Evolutionary conservation across 176 grass and related monocot species (phyloP), one percentile per base, ranked within the genome.

Genomic region (Triticum turgidum): DNA sequence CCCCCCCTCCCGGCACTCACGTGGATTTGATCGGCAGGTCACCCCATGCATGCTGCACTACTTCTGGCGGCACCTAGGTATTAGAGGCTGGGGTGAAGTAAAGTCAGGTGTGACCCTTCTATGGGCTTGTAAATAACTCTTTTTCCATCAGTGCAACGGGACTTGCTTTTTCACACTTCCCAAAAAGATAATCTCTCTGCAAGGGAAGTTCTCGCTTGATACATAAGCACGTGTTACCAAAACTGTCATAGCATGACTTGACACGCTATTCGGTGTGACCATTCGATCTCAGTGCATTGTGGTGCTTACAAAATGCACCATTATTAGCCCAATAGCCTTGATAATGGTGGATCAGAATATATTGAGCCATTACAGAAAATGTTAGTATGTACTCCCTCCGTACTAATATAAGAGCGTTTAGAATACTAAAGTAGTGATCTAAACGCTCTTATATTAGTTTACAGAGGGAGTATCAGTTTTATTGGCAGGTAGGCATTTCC

Each of bases 401-500:
- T 24, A 24, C 24, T 24, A 24, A 24, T 24, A 24, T 24, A 24
- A 24, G 24, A 24, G 24, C 24, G 24, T 24, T 24, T 24, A 24
- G 24, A 24, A 24, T 24, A 24, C 24, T 24, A 24, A 24, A 24
- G 24, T 24, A 24, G 24, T 24, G 24, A 24, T 24, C 24, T 24
- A 24, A 24, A 24, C 24, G 24, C 24, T 24, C 24, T 24, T 24
- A 24, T 24, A 24, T 24, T 24, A 24, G 24, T 24, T 24, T 24
- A 24, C 24, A 24, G 24, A 24, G 24, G 24, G 24, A 24, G 9
- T 27, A 11, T 12, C 35, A 82, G 32, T 83, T 72, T 71, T 35
- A 54, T 54, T 17, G 80, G 45, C 80, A 82, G 11, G 47, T 69
- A 82, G 25, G 45, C 34, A 29, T 83, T 83, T 59, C 22, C 73